phyloP scores from a whole-genome alignment of 2,329 filamentous ascomycete species.

The Leptographium galeiforme region DNA sequence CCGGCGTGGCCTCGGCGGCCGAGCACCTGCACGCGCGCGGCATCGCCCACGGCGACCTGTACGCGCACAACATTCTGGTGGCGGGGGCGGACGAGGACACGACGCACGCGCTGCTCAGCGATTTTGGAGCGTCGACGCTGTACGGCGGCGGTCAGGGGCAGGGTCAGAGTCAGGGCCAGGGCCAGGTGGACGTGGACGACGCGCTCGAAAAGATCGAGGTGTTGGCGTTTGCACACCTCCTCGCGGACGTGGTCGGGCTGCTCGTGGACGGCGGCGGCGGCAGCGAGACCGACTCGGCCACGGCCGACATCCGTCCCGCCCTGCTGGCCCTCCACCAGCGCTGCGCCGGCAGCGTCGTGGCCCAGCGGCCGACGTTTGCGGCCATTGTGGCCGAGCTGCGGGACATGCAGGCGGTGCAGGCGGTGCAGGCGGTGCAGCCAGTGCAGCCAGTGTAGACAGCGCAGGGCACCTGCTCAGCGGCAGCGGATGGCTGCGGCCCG shows the following conservation, averaged over 20 bases:
- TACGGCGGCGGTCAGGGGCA: constrained; percentile 18
- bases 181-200: neutral
- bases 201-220: constrained; percentile 30
- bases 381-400: constrained; percentile 15
- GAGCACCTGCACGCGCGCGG: constrained; percentile 28
- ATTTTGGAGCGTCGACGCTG: constrained; percentile 33
- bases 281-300: neutral
- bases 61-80: constrained; percentile 33
- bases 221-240: constrained; percentile 31
- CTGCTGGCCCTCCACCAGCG: constrained; percentile 16
- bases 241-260: constrained; percentile 29
- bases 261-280: constrained; percentile 7
- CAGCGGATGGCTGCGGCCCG: too few relatives aligned
- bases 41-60: constrained; percentile 32
- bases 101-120: constrained; percentile 30
- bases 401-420: neutral
- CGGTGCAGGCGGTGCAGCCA: too few relatives aligned
- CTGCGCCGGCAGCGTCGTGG: constrained; percentile 16
- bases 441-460: too few relatives aligned
- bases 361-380: constrained; percentile 19
- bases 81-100: constrained; percentile 13
- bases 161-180: constrained; percentile 4
- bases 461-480: too few relatives aligned
- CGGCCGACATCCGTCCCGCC: constrained; percentile 5
- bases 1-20: constrained; percentile 26